Conservation (phyloP, 23 red algal genomes). For the Gracilaria gracilis region DNA sequence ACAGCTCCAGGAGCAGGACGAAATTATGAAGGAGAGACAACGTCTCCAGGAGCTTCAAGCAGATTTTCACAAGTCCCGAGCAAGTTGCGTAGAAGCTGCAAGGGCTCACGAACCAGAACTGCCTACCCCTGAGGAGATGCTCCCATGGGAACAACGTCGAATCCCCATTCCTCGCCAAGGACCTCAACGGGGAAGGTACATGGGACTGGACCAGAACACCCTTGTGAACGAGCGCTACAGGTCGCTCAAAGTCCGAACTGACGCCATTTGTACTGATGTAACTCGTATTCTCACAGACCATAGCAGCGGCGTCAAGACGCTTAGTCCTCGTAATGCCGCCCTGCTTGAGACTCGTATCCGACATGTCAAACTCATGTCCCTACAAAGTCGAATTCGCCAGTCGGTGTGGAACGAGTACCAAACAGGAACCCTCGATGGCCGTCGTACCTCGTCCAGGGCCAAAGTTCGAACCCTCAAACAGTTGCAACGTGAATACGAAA, state of each 20-base stretch:
- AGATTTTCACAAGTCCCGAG: slow-evolving; percentile 56
- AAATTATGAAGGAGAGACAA: slow-evolving; percentile 48
- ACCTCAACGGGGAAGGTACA: background rate
- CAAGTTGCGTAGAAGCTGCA: slow-evolving; percentile 29
- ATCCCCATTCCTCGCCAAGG: slow-evolving; percentile 18
- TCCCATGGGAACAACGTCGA: slow-evolving; percentile 66
- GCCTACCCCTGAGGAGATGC: slow-evolving; percentile 53
- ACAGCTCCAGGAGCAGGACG: slow-evolving; percentile 44
- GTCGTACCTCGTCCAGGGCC: slow-evolving; percentile 66
- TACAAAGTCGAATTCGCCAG: slow-evolving; percentile 74
- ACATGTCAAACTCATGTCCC: slow-evolving; percentile 58
- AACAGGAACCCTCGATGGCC: slow-evolving; percentile 52
- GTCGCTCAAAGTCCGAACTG: slow-evolving; percentile 49
- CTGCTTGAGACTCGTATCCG: slow-evolving; percentile 61
- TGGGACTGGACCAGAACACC: slow-evolving; percentile 46
- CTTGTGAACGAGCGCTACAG: slow-evolving; percentile 43
- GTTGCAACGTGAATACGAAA: slow-evolving; percentile 85
- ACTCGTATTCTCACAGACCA: slow-evolving; percentile 33
- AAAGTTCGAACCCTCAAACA: slow-evolving; percentile 58
- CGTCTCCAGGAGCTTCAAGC: slow-evolving; percentile 45
- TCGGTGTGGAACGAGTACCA: slow-evolving; percentile 71
- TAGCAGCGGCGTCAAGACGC: background rate
- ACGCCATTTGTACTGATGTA: slow-evolving; percentile 33
- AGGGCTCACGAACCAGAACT: slow-evolving; percentile 32
- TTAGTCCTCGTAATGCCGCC: slow-evolving; percentile 49